Evolutionary conservation across 257 asterid genomes (phyloP).

Genomic region (Gentiana macrophylla): DNA sequence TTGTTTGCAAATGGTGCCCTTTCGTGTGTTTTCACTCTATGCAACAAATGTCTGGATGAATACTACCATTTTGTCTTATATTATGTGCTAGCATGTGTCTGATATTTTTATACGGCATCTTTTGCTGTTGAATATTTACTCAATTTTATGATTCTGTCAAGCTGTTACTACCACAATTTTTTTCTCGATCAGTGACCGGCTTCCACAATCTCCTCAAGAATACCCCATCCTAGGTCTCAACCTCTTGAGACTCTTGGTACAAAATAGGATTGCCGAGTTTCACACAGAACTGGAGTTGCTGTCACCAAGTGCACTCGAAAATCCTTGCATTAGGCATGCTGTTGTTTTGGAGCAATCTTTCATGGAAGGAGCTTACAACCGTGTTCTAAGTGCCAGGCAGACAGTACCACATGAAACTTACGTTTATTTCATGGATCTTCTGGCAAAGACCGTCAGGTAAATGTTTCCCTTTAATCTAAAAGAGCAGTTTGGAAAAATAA

Average conservation of each 20-base stretch:
- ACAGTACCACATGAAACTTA: constrained; percentile 85
- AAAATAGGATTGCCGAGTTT: constrained; percentile 91
- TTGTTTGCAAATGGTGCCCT: too few species aligned
- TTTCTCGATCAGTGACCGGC: constrained; percentile 43
- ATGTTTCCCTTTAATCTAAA: background rate
- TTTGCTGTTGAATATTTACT: too few species aligned
- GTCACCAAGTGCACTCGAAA: constrained; percentile 66
- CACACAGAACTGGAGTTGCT: constrained; percentile 94
- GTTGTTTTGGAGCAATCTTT: constrained; percentile 92
- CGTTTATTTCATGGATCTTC: constrained; percentile 88
- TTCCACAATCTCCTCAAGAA: constrained; percentile 79
- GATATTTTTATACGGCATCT: background rate
- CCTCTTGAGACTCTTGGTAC: constrained; percentile 95
- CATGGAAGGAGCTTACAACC: constrained; percentile 99
- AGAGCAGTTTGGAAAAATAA: too few species aligned
- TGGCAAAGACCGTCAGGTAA: constrained; percentile 93
- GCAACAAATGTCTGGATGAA: too few species aligned
- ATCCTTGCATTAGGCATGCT: constrained; percentile 90
- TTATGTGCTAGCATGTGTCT: background rate
- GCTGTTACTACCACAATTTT: background rate
- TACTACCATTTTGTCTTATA: too few species aligned
- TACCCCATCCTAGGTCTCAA: constrained; percentile 90
- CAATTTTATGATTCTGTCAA: background rate
- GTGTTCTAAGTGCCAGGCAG: constrained; percentile 85
- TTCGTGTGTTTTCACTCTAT: too few species aligned